Base-by-base conservation (phyloP, 805 yeast genomes). In the Candida glaebosa region DNA sequence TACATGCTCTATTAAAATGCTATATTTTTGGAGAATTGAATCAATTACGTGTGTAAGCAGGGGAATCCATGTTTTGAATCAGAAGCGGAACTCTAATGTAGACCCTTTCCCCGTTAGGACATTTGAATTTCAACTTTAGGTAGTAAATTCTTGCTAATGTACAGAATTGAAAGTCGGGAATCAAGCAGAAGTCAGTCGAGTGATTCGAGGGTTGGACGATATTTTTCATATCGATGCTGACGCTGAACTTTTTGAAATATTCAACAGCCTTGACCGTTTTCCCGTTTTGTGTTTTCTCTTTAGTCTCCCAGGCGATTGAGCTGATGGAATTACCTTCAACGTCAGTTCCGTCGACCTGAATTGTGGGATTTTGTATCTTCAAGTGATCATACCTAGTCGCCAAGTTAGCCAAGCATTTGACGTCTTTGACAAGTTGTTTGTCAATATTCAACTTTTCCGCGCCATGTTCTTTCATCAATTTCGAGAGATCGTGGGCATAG, bases 161-260 rank as follows among this genome's bases (percentile, higher is more conserved):
- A 42, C 73, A 68, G 12, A 49, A 48, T 47, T 68, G 73, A 50
- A 68, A 68, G 34, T 62, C 68, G 3, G 73, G 73, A 14, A 66
- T 57, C 24, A 68, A 47, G 40, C 62, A 56, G 39, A 63, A 65
- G 10, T 64, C 58, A 18, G 52, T 50, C 5, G 51, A 53, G 16
- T 49, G 47, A 12, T 43, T 34, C 6, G 38, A 42, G 14, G 41
- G 28, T n/a, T 40, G 39, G 25, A 46, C 50, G 3, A 60, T 61
- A 24, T 59, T 52, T 15, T 53, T 44, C 5, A 64, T 44, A 40
- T 68, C 67, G 14, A 67, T 46, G 3, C 46, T 42, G 8, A 63
- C 38, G 12, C 53, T 40, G 34, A 63, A 48, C 31, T 53, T 49
- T 33, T 56, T 60, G 34, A 46, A 44, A 43, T 41, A 57, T 10